Evolutionary conservation across 148 eudicot genomes (phyloP), one percentile per base, ranked within the genome.

Genomic region (Oxyria digyna): DNA sequence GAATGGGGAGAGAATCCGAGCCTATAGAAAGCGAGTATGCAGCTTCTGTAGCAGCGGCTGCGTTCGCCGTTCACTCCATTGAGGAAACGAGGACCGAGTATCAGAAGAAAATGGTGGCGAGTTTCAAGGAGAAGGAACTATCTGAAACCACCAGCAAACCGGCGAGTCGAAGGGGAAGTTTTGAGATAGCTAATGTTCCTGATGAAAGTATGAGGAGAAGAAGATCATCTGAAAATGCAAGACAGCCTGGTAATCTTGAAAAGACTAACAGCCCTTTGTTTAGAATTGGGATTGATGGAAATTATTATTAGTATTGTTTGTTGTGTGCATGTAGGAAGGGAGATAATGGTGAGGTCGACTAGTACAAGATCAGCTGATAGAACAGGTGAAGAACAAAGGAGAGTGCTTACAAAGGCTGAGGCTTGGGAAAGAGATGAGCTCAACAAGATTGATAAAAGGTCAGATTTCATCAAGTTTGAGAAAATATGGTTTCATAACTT

Each of bases 41-140:
- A 24, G 75, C 86, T 7, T 84, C 88, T 64, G 64, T 89, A 41
- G 97, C 97, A 42, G 97, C 97, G 40, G 82, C 96, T 49, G 85
- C 96, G 26, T 80, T 79, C 77, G 89, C 92, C 32, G 73, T 91
- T 55, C 74, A 84, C 66, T 84, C 88, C 45, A 49, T 81, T 3
- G 87, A 91, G 42, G 88, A 86, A 72, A 74, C 72, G 31, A 76
- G 77, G 6, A 70, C 69, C 1, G 71, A 78, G 10, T 64, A 71
- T 57, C 75, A 77, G 49, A 78, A 72, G 43, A 72, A 57, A 38
- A 82, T 78, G 78, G 73, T 74, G 29, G 80, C 79, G 73, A 74
- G 83, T 66, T 73, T 70, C 41, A 73, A 41, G 67, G 48, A 29
- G 0, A 31, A 59, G 37, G 65, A 59, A 27, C 35, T 6, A 27